phyloP scores from a whole-genome alignment of 2,329 filamentous ascomycete genomes.

The Sclerotinia sclerotiorum region DNA sequence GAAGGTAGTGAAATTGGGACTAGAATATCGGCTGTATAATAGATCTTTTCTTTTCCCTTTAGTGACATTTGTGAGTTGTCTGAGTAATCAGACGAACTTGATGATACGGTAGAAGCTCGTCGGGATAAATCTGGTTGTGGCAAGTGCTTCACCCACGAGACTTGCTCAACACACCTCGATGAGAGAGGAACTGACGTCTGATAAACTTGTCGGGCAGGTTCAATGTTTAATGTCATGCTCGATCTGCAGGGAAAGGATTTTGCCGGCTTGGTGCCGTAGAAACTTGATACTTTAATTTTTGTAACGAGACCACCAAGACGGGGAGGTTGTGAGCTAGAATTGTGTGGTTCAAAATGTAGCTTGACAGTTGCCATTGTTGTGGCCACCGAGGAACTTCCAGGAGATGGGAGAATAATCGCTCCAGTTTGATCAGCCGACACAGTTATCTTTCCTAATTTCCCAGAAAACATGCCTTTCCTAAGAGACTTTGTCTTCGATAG shows the following conservation, averaged over 20 bases:
- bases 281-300: slow-evolving; percentile 38
- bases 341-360: slow-evolving; percentile 39
- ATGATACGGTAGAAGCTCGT: slow-evolving; percentile 37
- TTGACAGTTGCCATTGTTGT: slow-evolving; percentile 38
- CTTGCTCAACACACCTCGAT: slow-evolving; percentile 38
- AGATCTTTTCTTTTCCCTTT: slow-evolving; percentile 23
- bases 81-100: slow-evolving; percentile 33
- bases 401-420: slow-evolving; percentile 37
- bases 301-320: slow-evolving; percentile 37
- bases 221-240: slow-evolving; percentile 29
- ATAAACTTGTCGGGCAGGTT: slow-evolving; percentile 35
- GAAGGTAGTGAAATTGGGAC: slow-evolving; percentile 62
- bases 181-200: slow-evolving; percentile 34
- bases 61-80: slow-evolving; percentile 25
- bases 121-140: slow-evolving; percentile 30
- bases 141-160: slow-evolving; percentile 38
- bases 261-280: slow-evolving; percentile 33
- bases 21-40: slow-evolving; percentile 61
- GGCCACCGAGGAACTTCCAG: slow-evolving; percentile 25
- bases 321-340: slow-evolving; percentile 34
- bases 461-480: slow-evolving; percentile 40
- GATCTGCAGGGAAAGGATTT: slow-evolving; percentile 30
- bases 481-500: slow-evolving; percentile 37
- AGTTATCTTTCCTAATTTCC: slow-evolving; percentile 40
- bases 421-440: slow-evolving; percentile 37